Evolutionary conservation across 2,329 filamentous ascomycete genomes (phyloP), one percentile per base, ranked within the genome.

Genomic region (Ceratocystis cacaofunesta): DNA sequence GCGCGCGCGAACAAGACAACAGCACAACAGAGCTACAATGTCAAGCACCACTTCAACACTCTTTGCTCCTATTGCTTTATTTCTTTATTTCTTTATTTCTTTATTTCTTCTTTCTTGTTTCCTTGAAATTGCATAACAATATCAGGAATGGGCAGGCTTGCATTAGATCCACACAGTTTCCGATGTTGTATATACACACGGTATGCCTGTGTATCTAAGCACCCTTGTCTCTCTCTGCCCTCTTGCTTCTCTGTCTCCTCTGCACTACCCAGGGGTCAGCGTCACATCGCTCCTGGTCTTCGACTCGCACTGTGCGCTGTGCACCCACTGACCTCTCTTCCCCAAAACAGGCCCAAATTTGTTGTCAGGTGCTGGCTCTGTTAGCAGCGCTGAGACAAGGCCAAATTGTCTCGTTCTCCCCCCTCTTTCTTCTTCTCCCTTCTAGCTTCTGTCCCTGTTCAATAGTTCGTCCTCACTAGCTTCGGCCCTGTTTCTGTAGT

Each of bases 401-500:
- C 55, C 25, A 58, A 58, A 36, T 19, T 58, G 28, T 36, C 28
- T 58, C 28, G 28, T 58, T 36, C n/a, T 30, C n/a, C 6, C 6
- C 32, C 19, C 15, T 25, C 15, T 36, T 30, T 58, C 17, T 19
- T 58, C 17, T 10, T 15, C 30, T 36, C 32, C 25, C 22, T 25
- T 50, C 46, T 48, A 15, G 17, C 19, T 28, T 6, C 12, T 17
- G 19, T 46, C 10, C 55, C 55, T 58, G 28, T 10, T 19, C 28
- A 36, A 32, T 58, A 58, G 55, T 22, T 30, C 17, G 55, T 41
- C 36, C 6, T 36, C 30, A 36, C 55, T 58, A 58, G 55, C 55
- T 58, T 58, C 55, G 55, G 55, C 7, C 28, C n/a, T 58, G 55
- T 58, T 58, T 58, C 55, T 58, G 25, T 30, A 58, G 55, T 58